phyloP scores from a whole-genome alignment of 306 rosid genomes.

The Arachis hypogaea region DNA sequence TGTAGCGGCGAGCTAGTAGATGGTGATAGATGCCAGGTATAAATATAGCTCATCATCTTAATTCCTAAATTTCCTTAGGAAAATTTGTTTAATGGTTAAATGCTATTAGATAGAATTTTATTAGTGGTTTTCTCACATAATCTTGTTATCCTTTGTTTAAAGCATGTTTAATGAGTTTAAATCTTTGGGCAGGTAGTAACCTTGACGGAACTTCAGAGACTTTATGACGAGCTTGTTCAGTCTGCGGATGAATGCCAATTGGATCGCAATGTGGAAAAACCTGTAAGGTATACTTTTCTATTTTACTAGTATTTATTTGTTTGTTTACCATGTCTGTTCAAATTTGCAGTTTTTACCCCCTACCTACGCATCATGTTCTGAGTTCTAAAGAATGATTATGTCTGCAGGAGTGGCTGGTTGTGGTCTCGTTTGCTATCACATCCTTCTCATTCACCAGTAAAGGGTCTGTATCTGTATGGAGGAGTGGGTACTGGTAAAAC shows the following conservation, averaged over 20 bases:
- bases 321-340: conserved; percentile 33
- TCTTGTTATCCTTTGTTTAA: conserved; percentile 25
- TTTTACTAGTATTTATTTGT: not conserved
- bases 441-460: conserved; percentile 76
- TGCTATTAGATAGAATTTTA: conserved; percentile 16
- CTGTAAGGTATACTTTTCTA: conserved; percentile 64
- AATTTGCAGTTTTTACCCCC: conserved; percentile 25
- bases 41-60: not conserved
- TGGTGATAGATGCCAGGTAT: conserved; percentile 91
- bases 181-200: conserved; percentile 66
- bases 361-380: conserved; percentile 5
- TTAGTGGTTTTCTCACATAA: conserved; percentile 15
- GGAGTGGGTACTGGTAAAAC: conserved; percentile 99
- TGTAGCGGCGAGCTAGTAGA: conserved; percentile 77
- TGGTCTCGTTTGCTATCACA: conserved; percentile 95
- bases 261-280: conserved; percentile 71
- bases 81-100: conserved; percentile 31
- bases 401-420: conserved; percentile 82
- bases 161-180: not conserved
- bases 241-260: conserved; percentile 66
- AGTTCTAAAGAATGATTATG: conserved; percentile 6
- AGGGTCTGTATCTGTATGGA: conserved; percentile 92
- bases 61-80: conserved; percentile 14
- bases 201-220: conserved; percentile 86
- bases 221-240: conserved; percentile 83